Conservation (phyloP, 345 rosid species). For the Mangifera indica region DNA sequence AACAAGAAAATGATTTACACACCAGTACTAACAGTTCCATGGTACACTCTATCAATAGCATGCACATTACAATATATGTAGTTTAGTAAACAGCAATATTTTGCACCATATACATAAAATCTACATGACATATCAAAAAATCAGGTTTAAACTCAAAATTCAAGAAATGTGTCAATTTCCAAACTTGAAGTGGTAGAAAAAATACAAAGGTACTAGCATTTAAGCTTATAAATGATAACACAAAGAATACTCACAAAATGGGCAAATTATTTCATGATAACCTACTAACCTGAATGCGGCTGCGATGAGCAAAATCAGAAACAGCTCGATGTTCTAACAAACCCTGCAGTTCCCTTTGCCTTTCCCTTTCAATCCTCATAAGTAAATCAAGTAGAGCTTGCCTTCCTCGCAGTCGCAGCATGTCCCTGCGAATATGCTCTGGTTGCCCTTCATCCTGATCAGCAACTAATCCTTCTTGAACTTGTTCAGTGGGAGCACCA, state of each 20-base stretch:
- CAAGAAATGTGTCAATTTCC: not conserved
- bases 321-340: conserved; percentile 96
- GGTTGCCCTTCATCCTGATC: conserved; percentile 74
- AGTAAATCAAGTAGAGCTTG: conserved; percentile 89
- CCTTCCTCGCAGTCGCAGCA: conserved; percentile 87
- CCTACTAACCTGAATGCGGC: conserved; percentile 84
- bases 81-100: not conserved
- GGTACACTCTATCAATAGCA: not conserved
- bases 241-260: not conserved
- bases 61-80: not conserved
- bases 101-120: not conserved
- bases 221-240: not conserved
- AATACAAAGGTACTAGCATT: conserved; percentile 1
- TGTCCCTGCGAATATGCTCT: conserved; percentile 67
- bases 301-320: conserved; percentile 98
- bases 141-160: not conserved
- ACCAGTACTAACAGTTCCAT: not conserved
- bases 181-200: not conserved
- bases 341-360: conserved; percentile 86
- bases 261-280: not conserved
- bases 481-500: conserved; percentile 50
- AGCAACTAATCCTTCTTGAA: conserved; percentile 50
- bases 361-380: conserved; percentile 82
- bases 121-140: not conserved
- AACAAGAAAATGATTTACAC: not conserved